phyloP scores from a whole-genome alignment of 2,329 filamentous ascomycete genomes.

The Sclerotinia subarctica region DNA sequence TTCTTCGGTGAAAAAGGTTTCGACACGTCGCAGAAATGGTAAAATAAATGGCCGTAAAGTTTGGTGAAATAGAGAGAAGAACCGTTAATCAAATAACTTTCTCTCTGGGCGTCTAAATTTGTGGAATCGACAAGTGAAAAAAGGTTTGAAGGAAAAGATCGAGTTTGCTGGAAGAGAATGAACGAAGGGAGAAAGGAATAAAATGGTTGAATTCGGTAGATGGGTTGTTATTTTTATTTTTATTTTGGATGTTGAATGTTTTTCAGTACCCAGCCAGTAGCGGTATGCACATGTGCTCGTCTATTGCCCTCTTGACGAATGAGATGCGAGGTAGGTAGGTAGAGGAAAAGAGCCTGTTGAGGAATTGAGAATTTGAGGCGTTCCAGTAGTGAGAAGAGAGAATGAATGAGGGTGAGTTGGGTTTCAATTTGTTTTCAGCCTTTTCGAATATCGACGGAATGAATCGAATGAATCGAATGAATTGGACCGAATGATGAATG shows the following conservation, averaged over 20 bases:
- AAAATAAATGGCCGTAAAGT: conserved; percentile 11
- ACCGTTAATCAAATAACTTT: conserved; percentile 17
- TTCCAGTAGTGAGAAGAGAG: not conserved
- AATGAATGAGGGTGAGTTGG: conserved; percentile 8
- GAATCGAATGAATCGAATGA: not conserved
- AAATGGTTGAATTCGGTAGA: conserved; percentile 1
- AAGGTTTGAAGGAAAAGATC: conserved; percentile 14
- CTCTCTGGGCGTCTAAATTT: not conserved
- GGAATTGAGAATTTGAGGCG: not conserved
- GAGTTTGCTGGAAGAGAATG: conserved; percentile 20
- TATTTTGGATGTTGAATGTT: not conserved
- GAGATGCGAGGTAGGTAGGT: not conserved
- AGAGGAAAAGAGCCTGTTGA: not conserved
- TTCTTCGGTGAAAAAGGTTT: conserved; percentile 13
- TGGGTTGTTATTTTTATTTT: no score
- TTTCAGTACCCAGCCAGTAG: no score
- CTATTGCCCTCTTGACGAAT: not conserved
- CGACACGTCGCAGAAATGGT: conserved; percentile 18
- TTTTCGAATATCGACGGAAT: not conserved
- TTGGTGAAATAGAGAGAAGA: conserved; percentile 10
- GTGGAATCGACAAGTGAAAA: conserved; percentile 4
- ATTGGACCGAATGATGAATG: not conserved
- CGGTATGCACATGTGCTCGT: no score
- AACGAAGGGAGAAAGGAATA: not conserved
- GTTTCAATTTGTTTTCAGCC: not conserved